phyloP scores from a whole-genome alignment of 441 rosid species.

The Corymbia calophylla region DNA sequence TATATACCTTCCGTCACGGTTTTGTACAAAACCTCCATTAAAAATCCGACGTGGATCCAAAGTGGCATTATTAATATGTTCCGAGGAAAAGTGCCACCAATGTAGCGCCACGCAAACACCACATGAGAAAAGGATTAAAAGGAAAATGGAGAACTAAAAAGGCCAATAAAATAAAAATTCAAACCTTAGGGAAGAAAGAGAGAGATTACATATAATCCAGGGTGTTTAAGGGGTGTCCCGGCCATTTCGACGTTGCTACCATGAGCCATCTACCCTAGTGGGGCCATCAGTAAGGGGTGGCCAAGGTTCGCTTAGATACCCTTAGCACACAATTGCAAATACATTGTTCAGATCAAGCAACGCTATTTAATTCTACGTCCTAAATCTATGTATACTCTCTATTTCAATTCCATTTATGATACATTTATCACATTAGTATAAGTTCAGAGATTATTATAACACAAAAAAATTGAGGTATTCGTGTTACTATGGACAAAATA shows the following conservation, averaged over 20 bases:
- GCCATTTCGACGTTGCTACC: background rate
- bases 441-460: background rate
- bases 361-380: no score
- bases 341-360: no score
- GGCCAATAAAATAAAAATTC: no score
- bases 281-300: background rate
- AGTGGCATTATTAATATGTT: background rate
- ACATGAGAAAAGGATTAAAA: no score
- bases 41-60: no score
- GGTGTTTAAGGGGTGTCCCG: background rate
- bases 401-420: no score
- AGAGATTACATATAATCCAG: background rate
- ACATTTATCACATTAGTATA: background rate
- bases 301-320: no score
- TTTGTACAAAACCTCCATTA: background rate
- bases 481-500: no score
- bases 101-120: background rate
- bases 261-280: background rate
- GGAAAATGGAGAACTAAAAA: background rate
- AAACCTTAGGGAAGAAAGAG: background rate
- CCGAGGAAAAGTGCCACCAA: background rate
- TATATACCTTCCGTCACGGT: no score
- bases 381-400: background rate
- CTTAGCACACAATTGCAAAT: no score
- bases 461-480: background rate